Conservation (phyloP, 2,329 filamentous ascomycete genomes). For the Fonsecaea monophora region DNA sequence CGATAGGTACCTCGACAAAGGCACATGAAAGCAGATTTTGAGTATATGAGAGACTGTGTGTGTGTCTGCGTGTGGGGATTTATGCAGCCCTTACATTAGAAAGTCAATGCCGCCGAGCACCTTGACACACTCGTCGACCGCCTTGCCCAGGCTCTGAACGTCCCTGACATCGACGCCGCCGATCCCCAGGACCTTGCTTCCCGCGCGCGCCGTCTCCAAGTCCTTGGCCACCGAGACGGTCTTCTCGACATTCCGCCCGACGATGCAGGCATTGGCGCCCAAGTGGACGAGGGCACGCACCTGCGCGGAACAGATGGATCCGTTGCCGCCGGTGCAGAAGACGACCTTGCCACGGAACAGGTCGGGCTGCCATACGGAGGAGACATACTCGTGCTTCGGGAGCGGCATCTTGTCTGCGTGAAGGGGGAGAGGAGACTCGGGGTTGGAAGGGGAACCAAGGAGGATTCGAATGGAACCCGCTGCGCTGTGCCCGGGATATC, state of each 20-base stretch:
- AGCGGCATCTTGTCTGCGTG: slow-evolving; percentile 64
- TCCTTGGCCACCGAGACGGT: slow-evolving; percentile 80
- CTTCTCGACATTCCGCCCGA: slow-evolving; percentile 88
- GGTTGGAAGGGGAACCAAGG: neutral
- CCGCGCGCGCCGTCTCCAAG: slow-evolving; percentile 77
- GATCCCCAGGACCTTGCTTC: slow-evolving; percentile 85
- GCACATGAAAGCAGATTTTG: neutral
- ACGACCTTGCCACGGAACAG: slow-evolving; percentile 89
- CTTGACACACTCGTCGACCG: slow-evolving; percentile 77
- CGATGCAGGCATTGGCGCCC: slow-evolving; percentile 90
- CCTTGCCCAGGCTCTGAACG: slow-evolving; percentile 70
- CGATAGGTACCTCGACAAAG: neutral
- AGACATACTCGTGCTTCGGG: slow-evolving; percentile 76
- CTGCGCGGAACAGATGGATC: slow-evolving; percentile 92
- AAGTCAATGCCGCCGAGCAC: slow-evolving; percentile 91
- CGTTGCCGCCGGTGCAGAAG: slow-evolving; percentile 94
- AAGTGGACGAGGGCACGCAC: slow-evolving; percentile 89
- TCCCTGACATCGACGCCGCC: slow-evolving; percentile 77
- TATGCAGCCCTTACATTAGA: slow-evolving; percentile 72
- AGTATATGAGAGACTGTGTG: neutral
- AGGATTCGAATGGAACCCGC: no score
- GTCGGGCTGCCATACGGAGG: slow-evolving; percentile 82
- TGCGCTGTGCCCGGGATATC: no score
- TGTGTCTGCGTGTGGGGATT: neutral
- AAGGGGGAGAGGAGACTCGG: no score